Conservation (phyloP, 2,329 filamentous ascomycete genomes). For the Diaporthe ilicicola region DNA sequence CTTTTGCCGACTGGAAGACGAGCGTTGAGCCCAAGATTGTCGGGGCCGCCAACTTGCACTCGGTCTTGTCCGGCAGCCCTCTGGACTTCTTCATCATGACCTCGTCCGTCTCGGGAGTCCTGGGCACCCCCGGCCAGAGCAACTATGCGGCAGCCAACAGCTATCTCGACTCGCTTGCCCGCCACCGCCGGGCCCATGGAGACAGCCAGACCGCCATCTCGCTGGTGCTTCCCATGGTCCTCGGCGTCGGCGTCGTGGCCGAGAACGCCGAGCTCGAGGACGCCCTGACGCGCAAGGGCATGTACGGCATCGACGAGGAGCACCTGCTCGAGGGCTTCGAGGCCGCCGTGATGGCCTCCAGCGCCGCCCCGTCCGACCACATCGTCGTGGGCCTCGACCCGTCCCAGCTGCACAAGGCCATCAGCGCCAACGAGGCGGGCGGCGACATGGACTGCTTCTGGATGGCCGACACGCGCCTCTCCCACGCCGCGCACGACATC, state of each 20-base stretch:
- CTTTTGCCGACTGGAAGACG: no score
- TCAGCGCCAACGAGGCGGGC: constrained; percentile 19
- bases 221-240: background rate
- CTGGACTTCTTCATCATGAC: constrained; percentile 58
- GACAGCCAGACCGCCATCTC: background rate
- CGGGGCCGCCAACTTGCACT: constrained; percentile 13
- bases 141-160: constrained; percentile 55
- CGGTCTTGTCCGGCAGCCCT: background rate
- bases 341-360: constrained; percentile 23
- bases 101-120: constrained; percentile 52
- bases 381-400: constrained; percentile 42
- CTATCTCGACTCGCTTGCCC: constrained; percentile 37
- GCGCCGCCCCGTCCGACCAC: constrained; percentile 31
- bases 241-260: constrained; percentile 5
- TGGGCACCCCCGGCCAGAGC: constrained; percentile 52
- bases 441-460: constrained; percentile 37
- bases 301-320: constrained; percentile 43
- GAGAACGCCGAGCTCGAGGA: constrained; percentile 34
- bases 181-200: constrained; percentile 8
- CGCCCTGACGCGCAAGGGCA: constrained; percentile 38
- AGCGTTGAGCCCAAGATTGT: constrained; percentile 33
- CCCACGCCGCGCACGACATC: no score
- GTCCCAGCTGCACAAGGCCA: constrained; percentile 32
- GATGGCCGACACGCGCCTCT: constrained; percentile 39
- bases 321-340: constrained; percentile 40